A percentile compares a stretch with the other conserved stretches of the same genome.
These are phyloP conservation scores for Corylus avellana DNA, from an alignment of 306 rosid genomes.

Conservation along the genomic window DNA sequence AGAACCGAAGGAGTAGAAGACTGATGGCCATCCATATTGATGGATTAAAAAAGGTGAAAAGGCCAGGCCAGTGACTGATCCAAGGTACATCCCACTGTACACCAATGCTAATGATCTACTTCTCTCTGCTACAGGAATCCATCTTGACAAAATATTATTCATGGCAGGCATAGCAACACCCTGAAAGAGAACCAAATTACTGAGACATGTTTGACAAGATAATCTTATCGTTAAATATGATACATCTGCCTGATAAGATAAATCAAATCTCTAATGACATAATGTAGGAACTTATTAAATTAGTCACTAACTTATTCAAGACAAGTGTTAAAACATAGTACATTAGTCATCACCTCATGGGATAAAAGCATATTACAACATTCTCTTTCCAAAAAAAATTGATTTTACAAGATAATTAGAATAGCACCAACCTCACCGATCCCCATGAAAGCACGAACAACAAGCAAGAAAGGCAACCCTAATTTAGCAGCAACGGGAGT, in stretches of 20 bases:
- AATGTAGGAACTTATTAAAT: slow-evolving; percentile 6
- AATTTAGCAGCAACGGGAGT: slow-evolving; percentile 95
- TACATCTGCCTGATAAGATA: not conserved
- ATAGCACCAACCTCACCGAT: slow-evolving; percentile 80
- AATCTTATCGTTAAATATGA: not conserved
- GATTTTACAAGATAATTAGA: slow-evolving; percentile 6
- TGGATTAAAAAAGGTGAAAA: slow-evolving; percentile 92
- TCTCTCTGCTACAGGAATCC: slow-evolving; percentile 98
- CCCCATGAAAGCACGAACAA: slow-evolving; percentile 95
- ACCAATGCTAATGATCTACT: slow-evolving; percentile 92
- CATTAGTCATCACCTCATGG: not conserved
- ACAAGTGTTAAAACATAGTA: not conserved
- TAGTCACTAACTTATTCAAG: not conserved
- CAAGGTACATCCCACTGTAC: slow-evolving; percentile 99
- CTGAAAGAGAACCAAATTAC: slow-evolving; percentile 45
- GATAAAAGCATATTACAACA: not conserved
- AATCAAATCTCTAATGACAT: slow-evolving; percentile 25
- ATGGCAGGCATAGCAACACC: slow-evolving; percentile 99
- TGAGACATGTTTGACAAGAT: slow-evolving; percentile 10
- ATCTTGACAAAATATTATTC: slow-evolving; percentile 93
- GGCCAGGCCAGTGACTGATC: slow-evolving; percentile 96
- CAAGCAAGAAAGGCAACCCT: slow-evolving; percentile 88
- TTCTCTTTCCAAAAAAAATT: not conserved
- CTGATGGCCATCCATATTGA: slow-evolving; percentile 97
- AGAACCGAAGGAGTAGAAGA: slow-evolving; percentile 94